These are phyloP conservation scores for Calonectria crousiana DNA, from an alignment of 2,329 filamentous ascomycete species.

Conservation along the genomic window DNA sequence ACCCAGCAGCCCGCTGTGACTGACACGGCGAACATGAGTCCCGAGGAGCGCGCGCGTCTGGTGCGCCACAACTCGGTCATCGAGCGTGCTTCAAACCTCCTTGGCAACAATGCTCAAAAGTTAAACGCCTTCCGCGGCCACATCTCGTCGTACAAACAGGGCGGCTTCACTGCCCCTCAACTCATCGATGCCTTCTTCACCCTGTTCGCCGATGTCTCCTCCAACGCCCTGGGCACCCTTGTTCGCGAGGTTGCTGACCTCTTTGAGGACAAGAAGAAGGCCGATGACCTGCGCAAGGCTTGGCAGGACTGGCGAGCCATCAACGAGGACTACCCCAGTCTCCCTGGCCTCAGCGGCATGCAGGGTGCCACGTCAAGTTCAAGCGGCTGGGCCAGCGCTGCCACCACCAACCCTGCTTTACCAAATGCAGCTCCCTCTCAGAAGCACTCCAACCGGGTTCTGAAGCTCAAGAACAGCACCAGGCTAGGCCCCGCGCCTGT, in stretches of 20 bases:
- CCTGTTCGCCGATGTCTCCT: constrained; percentile 82
- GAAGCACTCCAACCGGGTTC: constrained; percentile 65
- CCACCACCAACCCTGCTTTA: constrained; percentile 66
- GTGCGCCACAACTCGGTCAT: constrained; percentile 87
- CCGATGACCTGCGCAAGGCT: constrained; percentile 79
- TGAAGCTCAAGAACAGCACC: constrained; percentile 71
- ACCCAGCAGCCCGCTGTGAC: constrained; percentile 66
- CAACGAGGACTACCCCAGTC: constrained; percentile 93
- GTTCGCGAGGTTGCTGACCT: constrained; percentile 93
- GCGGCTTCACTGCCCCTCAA: constrained; percentile 76
- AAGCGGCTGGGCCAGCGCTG: constrained; percentile 71
- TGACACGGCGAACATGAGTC: constrained; percentile 67
- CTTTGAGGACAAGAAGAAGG: constrained; percentile 85
- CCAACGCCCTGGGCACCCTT: constrained; percentile 86
- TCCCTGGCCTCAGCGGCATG: constrained; percentile 81
- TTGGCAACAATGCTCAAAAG: constrained; percentile 82
- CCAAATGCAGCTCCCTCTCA: constrained; percentile 56
- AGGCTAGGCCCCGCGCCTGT: constrained; percentile 53
- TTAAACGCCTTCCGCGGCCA: constrained; percentile 81
- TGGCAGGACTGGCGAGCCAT: constrained; percentile 98
- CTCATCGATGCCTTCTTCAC: constrained; percentile 90
- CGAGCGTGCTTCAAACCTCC: constrained; percentile 84
- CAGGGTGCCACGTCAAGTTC: constrained; percentile 69
- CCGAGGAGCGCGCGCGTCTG: constrained; percentile 84
- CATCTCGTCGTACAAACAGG: constrained; percentile 82